phyloP scores from a whole-genome alignment of 2,329 filamentous ascomycete genomes.

The Fusarium kyushuense region DNA sequence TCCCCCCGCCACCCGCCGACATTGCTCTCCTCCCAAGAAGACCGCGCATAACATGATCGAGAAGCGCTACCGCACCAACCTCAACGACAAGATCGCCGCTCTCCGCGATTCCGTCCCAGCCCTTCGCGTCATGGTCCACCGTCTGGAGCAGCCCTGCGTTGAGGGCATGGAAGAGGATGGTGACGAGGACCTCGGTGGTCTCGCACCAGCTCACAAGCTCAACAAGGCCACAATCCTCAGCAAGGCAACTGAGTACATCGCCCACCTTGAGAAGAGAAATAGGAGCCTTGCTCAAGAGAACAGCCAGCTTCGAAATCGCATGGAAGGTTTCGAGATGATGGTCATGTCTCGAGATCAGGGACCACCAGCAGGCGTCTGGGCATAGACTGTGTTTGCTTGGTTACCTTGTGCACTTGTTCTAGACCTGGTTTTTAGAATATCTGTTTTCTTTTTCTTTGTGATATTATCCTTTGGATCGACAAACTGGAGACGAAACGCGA shows the following conservation, averaged over 20 bases:
- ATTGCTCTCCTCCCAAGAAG: conserved; percentile 71
- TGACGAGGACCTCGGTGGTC: conserved; percentile 77
- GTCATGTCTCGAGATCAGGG: conserved; percentile 46
- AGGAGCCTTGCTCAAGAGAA: conserved; percentile 51
- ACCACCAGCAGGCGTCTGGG: conserved; percentile 45
- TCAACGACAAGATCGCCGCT: conserved; percentile 95
- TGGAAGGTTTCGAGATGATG: conserved; percentile 49
- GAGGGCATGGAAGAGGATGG: conserved; percentile 70
- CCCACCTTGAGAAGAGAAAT: conserved; percentile 54
- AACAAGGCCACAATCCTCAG: conserved; percentile 85
- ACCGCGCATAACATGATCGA: conserved; percentile 97
- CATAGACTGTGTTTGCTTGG: conserved; percentile 25
- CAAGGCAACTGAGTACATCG: conserved; percentile 56
- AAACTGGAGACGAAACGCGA: conserved; percentile 29
- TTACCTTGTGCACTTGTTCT: background rate
- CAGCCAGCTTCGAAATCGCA: conserved; percentile 49
- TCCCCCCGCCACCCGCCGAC: conserved; percentile 47
- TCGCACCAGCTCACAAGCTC: conserved; percentile 87
- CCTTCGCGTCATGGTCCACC: conserved; percentile 74
- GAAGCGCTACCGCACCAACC: conserved; percentile 91
- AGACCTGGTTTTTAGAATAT: conserved; percentile 11
- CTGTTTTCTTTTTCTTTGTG: conserved; percentile 8
- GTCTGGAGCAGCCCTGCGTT: conserved; percentile 70
- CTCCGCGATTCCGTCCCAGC: conserved; percentile 90
- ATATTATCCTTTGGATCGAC: conserved; percentile 28